phyloP scores from a whole-genome alignment of 2,329 filamentous ascomycete genomes.

The Curvularia hawaiiensis region DNA sequence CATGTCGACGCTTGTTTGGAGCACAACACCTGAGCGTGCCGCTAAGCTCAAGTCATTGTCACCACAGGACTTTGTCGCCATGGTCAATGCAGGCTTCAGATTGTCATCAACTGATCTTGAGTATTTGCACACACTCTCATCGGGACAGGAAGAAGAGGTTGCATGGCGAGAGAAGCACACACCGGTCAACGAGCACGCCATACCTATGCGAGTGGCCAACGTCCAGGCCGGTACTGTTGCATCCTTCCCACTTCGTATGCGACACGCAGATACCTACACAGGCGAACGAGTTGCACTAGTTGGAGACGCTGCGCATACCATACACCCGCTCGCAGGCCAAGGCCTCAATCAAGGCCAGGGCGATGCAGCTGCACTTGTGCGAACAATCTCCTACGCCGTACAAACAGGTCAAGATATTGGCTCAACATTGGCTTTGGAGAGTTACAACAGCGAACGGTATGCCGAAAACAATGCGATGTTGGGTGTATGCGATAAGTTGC shows the following conservation, averaged over 20 bases:
- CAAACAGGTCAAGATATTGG: constrained; percentile 88
- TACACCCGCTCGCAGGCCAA: constrained; percentile 93
- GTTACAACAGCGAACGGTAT: constrained; percentile 82
- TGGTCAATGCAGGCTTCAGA: constrained; percentile 94
- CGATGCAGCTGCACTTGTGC: constrained; percentile 80
- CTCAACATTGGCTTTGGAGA: constrained; percentile 74
- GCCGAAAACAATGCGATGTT: constrained; percentile 77
- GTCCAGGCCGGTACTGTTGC: constrained; percentile 83
- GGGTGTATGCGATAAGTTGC: constrained; percentile 84
- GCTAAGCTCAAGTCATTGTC: constrained; percentile 77
- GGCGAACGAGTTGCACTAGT: constrained; percentile 89
- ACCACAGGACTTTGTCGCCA: constrained; percentile 74
- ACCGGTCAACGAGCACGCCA: constrained; percentile 47
- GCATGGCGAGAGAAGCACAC: constrained; percentile 83
- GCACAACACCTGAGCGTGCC: constrained; percentile 82
- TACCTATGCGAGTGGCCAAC: constrained; percentile 70
- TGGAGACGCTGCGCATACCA: constrained; percentile 92
- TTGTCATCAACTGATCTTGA: constrained; percentile 77
- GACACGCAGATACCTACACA: constrained; percentile 93
- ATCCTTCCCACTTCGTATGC: constrained; percentile 87
- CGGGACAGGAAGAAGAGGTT: constrained; percentile 70
- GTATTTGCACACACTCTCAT: constrained; percentile 73
- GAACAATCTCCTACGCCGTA: constrained; percentile 76
- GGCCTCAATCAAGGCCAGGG: constrained; percentile 92
- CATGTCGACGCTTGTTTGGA: constrained; percentile 89